Evolutionary conservation across 352 stramenopile genomes (phyloP).

Genomic region (Phytopythium aichiense): DNA sequence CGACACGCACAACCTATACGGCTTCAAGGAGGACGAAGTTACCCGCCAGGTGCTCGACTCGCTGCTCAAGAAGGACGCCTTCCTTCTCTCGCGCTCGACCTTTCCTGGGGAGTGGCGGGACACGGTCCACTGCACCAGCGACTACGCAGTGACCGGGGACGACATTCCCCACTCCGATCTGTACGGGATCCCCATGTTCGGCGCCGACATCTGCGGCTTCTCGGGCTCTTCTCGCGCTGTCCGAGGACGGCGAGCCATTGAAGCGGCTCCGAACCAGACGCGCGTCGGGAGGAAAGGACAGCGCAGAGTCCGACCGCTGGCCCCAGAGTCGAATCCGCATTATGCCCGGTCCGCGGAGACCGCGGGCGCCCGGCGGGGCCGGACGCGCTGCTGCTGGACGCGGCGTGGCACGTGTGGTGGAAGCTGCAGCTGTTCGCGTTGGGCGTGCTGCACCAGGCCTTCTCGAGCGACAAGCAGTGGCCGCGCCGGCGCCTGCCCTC

Average conservation of each 20-base stretch:
- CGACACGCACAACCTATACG: conserved; percentile 81
- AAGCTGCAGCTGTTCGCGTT: conserved; percentile 69
- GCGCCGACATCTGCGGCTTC: conserved; percentile 78
- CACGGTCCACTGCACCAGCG: conserved; percentile 71
- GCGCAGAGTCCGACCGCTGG: no score
- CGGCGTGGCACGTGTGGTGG: conserved; percentile 41
- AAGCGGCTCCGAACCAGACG: no score
- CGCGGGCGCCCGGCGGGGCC: conserved; percentile 2
- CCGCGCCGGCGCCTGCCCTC: conserved; percentile 2
- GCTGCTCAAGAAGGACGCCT: conserved; percentile 53
- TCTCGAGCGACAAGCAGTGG: conserved; percentile 69
- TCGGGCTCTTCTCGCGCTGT: no score
- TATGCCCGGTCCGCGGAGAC: no score
- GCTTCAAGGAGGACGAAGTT: conserved; percentile 64
- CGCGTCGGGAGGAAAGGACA: no score
- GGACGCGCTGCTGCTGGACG: conserved; percentile 28
- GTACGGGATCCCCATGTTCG: conserved; percentile 80
- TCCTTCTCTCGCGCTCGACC: conserved; percentile 68
- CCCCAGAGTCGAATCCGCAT: no score
- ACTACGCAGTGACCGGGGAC: conserved; percentile 75
- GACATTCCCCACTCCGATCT: conserved; percentile 77
- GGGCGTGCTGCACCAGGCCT: conserved; percentile 58
- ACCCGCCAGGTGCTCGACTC: conserved; percentile 49
- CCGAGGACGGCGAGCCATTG: no score
- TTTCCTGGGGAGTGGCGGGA: conserved; percentile 63